These are phyloP conservation scores for Starmerella vaccinii DNA, from an alignment of 805 yeast genomes.

Conservation along the genomic window DNA sequence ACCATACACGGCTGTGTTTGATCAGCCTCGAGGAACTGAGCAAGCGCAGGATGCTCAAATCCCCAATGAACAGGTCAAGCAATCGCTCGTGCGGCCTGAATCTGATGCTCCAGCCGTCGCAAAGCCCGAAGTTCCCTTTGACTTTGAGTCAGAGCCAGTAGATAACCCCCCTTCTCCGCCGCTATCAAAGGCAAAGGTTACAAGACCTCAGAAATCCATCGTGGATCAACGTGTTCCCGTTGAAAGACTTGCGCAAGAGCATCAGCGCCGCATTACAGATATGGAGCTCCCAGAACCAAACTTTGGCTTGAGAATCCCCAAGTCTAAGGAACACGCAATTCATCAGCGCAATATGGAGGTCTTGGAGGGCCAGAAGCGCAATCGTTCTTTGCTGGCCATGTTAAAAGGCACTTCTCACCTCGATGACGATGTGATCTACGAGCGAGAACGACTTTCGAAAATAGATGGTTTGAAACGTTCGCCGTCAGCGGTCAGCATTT, in stretches of 20 bases:
- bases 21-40: neutral
- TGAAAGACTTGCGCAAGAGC: neutral
- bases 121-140: slow-evolving; percentile 23
- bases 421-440: slow-evolving; percentile 17
- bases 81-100: slow-evolving; percentile 14
- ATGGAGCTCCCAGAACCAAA: neutral
- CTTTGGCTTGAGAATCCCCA: neutral
- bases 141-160: slow-evolving; percentile 13
- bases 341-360: neutral
- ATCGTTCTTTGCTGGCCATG: neutral
- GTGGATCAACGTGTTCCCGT: slow-evolving; percentile 22
- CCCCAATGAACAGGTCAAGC: neutral
- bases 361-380: slow-evolving; percentile 2
- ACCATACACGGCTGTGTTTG: slow-evolving; percentile 29
- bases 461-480: neutral
- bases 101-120: slow-evolving; percentile 8
- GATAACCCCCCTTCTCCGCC: slow-evolving; percentile 4
- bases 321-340: too few species aligned
- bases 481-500: neutral
- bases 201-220: slow-evolving; percentile 20
- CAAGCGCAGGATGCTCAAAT: slow-evolving; percentile 1
- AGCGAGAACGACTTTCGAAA: slow-evolving; percentile 8
- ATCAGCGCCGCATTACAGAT: neutral
- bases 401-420: slow-evolving; percentile 4
- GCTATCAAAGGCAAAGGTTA: slow-evolving; percentile 9